Evolutionary conservation across 2,329 filamentous ascomycete genomes (phyloP).

Genomic region (Neonectria neomacrospora): DNA sequence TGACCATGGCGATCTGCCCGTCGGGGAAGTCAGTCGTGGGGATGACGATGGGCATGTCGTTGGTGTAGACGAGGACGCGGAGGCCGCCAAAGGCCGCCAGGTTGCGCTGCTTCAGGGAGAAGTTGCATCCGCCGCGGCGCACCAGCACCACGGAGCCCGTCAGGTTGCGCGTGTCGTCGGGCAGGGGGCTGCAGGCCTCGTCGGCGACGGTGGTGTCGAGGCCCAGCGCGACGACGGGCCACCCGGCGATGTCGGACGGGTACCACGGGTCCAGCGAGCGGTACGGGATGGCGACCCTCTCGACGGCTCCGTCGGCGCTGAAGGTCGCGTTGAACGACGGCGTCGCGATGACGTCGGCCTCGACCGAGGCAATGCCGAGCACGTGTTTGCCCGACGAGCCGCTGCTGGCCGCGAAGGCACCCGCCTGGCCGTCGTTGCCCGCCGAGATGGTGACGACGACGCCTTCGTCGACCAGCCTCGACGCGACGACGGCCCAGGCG

Average conservation of each 20-base stretch:
- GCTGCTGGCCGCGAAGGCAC: slow-evolving; percentile 54
- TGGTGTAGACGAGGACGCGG: slow-evolving; percentile 48
- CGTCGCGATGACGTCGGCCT: slow-evolving; percentile 34
- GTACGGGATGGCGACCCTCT: slow-evolving; percentile 46
- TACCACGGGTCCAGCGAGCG: slow-evolving; percentile 50
- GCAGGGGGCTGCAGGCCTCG: slow-evolving; percentile 1
- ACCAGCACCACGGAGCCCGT: slow-evolving; percentile 44
- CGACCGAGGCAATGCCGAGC: slow-evolving; percentile 57
- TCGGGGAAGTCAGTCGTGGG: slow-evolving; percentile 25
- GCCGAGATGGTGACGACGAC: slow-evolving; percentile 56
- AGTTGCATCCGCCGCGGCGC: slow-evolving; percentile 46
- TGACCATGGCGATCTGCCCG: slow-evolving; percentile 33
- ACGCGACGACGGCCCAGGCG: slow-evolving; percentile 48
- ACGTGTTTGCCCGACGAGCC: slow-evolving; percentile 56
- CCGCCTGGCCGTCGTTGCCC: slow-evolving; percentile 56
- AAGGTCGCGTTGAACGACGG: slow-evolving; percentile 46
- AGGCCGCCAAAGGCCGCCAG: slow-evolving; percentile 42
- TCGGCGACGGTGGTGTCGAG: background rate
- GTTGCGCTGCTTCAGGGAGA: slow-evolving; percentile 43
- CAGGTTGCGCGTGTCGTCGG: background rate
- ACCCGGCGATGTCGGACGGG: slow-evolving; percentile 50
- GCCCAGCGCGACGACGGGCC: slow-evolving; percentile 43
- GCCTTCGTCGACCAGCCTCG: slow-evolving; percentile 53
- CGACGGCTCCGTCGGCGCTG: slow-evolving; percentile 35
- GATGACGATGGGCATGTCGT: slow-evolving; percentile 30